Base-by-base conservation (phyloP, 1,284 basidiomycete genomes). In the Singerocomus inundabilis region DNA sequence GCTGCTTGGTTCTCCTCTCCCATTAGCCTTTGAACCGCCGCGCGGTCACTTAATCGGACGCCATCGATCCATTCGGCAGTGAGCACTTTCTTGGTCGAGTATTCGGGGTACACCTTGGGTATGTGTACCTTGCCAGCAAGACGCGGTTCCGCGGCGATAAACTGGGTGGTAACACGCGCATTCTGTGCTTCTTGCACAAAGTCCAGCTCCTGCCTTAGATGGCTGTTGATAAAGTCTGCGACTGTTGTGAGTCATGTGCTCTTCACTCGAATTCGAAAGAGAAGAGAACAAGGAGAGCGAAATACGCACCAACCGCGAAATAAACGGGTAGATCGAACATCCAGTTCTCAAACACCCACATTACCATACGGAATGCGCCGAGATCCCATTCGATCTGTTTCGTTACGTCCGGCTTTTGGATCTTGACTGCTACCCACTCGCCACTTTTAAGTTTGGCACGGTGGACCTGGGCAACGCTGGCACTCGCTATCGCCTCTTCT, bases 381-480 rank as follows among this genome's bases (percentile, higher is more conserved):
- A 93, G 70, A 66, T 93, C 91, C 83, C 85, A 91, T 53, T 89
- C 83, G 70, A 91, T 85, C 71, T 96, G 93, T 59, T 81, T 89
- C 45, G 75, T 77, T 15, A 96, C 91, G 28, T 84, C 88, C 1
- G 91, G 92, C 60, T 93, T 94, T 71, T 95, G 91, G n/a, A 93
- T 75, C 70, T 95, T 95, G 55, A 96, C 92, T 0, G 92, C 93
- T 2, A 95, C 92, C 77, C 84, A 79, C 55, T 78, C 71, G 62
- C 75, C 74, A 32, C 73, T 72, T 55, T 76, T 80, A 29, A 92
- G 67, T 39, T 78, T 81, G 2, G 93, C 93, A 33, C 79, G 77
- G 63, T 95, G 93, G 0, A 95, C 93, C 64, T 95, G 93, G 0
- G 93, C 93, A 42, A 96, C 86, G 55, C 88, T 92, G 1, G 93